Evolutionary conservation across 768 basidiomycete genomes (phyloP), one percentile per base, ranked within the genome.

Genomic region (Ramaria rubella): DNA sequence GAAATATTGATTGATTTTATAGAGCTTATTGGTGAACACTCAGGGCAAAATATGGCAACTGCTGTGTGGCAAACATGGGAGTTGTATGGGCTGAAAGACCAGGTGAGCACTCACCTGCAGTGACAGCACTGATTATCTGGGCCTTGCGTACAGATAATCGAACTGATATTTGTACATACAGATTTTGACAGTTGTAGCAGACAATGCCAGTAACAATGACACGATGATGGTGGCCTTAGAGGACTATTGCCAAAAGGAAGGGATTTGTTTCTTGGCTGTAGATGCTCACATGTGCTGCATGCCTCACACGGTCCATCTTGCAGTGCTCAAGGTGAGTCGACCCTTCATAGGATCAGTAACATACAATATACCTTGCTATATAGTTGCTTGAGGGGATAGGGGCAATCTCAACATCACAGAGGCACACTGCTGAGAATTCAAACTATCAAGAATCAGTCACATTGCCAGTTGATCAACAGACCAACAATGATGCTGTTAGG

Each of bases 1-100:
- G 72, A 74, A 49, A 33, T 67, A 0, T 55, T 74, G 0, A 72
- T 75, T 49, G 72, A 73, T 56, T 73, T 75, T 44, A 42, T 62
- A 3, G 68, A 74, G 60, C 58, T 74, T 14, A 36, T 68, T 2
- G 67, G 71, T 3, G 65, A 69, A 46, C 71, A 74, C 54, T 65
- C 67, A 0, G 68, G 73, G 2, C 66, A 68, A 49, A 73, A 71
- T 51, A 69, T 74, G 65, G 73, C 72, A 11, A 64, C 64, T 0
- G 61, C 54, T 5, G 68, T 74, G 0, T 73, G 70, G 70, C 59
- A 63, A 12, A 69, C 64, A 0, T 29, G 72, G 2, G 38, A 62
- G 15, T 57, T 34, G 17, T 73, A 70, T 60, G 66, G 65, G 0
- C 50, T 72, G n/a, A 45, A 19, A 45, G 61, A 23, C 59, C 57